These are phyloP conservation scores for Fusarium musae DNA, from an alignment of 2,329 filamentous ascomycete genomes.

Conservation along the genomic window DNA sequence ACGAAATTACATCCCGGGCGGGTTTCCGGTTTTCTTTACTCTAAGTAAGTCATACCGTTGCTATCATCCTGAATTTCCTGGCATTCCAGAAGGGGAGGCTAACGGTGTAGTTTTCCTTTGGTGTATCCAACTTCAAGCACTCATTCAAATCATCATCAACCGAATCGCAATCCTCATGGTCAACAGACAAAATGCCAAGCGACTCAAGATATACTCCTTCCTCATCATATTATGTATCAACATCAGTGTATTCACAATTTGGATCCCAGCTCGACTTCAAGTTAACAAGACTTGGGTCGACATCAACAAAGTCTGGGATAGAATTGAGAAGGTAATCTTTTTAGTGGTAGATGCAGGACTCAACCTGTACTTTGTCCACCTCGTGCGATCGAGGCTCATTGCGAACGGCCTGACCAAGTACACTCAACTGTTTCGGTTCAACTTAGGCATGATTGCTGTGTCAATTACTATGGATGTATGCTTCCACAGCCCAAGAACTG, in stretches of 20 bases:
- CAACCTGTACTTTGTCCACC: conserved; percentile 63
- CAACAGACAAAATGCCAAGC: conserved; percentile 49
- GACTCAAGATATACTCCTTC: conserved; percentile 58
- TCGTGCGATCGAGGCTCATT: conserved; percentile 58
- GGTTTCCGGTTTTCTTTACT: conserved; percentile 41
- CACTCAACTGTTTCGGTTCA: conserved; percentile 54
- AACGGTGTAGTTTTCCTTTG: conserved; percentile 45
- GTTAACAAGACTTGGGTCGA: conserved; percentile 53
- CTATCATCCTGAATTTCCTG: fast-evolving
- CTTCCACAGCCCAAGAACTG: fast-evolving
- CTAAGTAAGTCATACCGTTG: conserved; percentile 18
- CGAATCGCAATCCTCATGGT: conserved; percentile 61
- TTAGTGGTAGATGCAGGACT: conserved; percentile 60
- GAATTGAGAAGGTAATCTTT: conserved; percentile 63
- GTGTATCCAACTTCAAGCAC: conserved; percentile 59
- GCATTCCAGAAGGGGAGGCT: neutral
- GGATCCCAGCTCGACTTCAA: conserved; percentile 63
- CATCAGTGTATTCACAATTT: conserved; percentile 63
- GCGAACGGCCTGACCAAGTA: conserved; percentile 62
- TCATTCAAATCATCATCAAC: conserved; percentile 68
- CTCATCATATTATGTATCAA: conserved; percentile 60
- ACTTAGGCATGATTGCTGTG: conserved; percentile 46
- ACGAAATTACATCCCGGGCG: conserved; percentile 37
- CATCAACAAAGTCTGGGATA: conserved; percentile 64
- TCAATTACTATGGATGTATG: conserved; percentile 47